Conservation (phyloP, 192 early-diverging fungal genomes). For the Coemansia sp. region DNA sequence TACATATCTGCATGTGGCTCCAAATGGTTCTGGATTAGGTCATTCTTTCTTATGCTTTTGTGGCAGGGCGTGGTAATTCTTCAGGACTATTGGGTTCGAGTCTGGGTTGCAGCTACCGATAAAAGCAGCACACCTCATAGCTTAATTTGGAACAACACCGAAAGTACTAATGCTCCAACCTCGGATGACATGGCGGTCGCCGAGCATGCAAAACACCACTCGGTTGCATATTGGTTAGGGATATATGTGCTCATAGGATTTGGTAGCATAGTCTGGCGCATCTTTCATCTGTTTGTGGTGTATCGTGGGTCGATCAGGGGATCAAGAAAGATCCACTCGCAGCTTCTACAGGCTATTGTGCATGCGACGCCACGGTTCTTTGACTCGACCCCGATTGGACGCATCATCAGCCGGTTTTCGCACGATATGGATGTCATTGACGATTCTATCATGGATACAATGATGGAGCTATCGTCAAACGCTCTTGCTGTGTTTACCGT, state of each 20-base stretch:
- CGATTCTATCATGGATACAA: constrained; percentile 54
- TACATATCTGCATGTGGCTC: constrained; percentile 71
- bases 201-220: not conserved
- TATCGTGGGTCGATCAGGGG: constrained; percentile 58
- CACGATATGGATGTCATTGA: constrained; percentile 83
- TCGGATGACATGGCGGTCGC: not conserved
- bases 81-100: constrained; percentile 66
- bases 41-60: constrained; percentile 51
- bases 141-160: not conserved
- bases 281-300: constrained; percentile 44
- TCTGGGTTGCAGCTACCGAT: constrained; percentile 52
- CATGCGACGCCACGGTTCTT: constrained; percentile 81
- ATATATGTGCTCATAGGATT: constrained; percentile 64
- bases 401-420: constrained; percentile 83
- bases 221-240: constrained; percentile 65
- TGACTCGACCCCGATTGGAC: constrained; percentile 83
- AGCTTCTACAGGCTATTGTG: constrained; percentile 59
- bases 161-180: not conserved
- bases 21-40: constrained; percentile 56
- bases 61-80: constrained; percentile 46
- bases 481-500: constrained; percentile 54
- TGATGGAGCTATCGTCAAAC: constrained; percentile 39
- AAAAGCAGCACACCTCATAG: not conserved
- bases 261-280: constrained; percentile 32
- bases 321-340: constrained; percentile 58